phyloP scores from a whole-genome alignment of 257 asterid genomes.

The Schizonepeta tenuifolia region DNA sequence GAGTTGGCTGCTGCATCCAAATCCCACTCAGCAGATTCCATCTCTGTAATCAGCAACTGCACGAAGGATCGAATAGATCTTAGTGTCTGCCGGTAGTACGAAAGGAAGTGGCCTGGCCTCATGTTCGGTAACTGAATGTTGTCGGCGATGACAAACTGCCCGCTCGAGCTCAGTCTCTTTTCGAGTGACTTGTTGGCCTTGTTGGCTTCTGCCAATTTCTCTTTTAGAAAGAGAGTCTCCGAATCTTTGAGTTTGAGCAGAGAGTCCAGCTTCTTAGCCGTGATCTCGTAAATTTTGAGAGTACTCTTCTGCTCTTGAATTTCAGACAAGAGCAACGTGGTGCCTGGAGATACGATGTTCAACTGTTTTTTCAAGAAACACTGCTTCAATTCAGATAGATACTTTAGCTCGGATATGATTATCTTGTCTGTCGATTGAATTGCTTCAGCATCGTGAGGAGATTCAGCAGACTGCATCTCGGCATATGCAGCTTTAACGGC shows the following conservation, averaged over 20 bases:
- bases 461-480: conserved; percentile 66
- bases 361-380: conserved; percentile 58
- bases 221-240: conserved; percentile 57
- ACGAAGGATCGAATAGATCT: conserved; percentile 64
- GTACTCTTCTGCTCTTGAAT: conserved; percentile 69
- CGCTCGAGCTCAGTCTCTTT: conserved; percentile 66
- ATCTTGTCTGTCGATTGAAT: conserved; percentile 72
- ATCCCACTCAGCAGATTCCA: conserved; percentile 74
- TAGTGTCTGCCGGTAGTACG: conserved; percentile 44
- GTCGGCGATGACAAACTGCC: conserved; percentile 50
- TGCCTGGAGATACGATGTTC: conserved; percentile 54
- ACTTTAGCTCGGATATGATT: conserved; percentile 62
- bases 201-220: conserved; percentile 58
- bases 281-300: conserved; percentile 58
- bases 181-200: conserved; percentile 61
- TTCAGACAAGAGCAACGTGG: conserved; percentile 53
- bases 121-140: conserved; percentile 51
- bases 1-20: conserved; percentile 64
- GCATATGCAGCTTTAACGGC: conserved; percentile 77
- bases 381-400: conserved; percentile 67
- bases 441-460: conserved; percentile 78
- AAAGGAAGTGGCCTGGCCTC: conserved; percentile 51
- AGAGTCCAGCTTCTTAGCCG: conserved; percentile 66
- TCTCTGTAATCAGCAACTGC: conserved; percentile 51
- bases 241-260: conserved; percentile 71